These are phyloP conservation scores for Cupressus sempervirens DNA, from an alignment of 75 land plant genomes.

Conservation along the genomic window DNA sequence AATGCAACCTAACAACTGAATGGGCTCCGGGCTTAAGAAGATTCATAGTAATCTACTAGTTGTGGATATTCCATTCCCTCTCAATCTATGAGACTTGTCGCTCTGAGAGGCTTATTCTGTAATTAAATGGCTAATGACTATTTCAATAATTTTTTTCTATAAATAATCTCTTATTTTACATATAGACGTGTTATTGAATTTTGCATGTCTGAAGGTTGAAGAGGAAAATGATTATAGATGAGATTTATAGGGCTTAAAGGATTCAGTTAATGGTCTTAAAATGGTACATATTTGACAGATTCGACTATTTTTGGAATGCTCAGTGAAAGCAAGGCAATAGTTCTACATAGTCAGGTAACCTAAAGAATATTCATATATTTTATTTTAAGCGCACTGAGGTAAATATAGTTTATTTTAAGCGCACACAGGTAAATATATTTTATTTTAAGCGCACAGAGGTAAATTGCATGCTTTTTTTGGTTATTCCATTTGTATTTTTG, in stretches of 20 bases:
- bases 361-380: background rate
- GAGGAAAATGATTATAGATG: background rate
- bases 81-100: too few species aligned
- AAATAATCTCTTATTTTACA: background rate
- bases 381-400: background rate
- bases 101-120: too few species aligned
- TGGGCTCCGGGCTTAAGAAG: too few species aligned
- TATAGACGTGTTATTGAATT: background rate
- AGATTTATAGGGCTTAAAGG: background rate
- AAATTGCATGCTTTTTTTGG: too few species aligned
- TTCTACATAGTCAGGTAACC: background rate
- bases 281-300: slow-evolving; percentile 11
- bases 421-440: background rate
- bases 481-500: too few species aligned
- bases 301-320: slow-evolving; percentile 1
- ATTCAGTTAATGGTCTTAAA: slow-evolving; percentile 5
- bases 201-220: background rate
- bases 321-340: background rate
- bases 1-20: too few species aligned
- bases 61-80: too few species aligned
- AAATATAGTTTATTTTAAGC: background rate
- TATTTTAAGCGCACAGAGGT: background rate
- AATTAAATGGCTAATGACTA: too few species aligned
- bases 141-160: too few species aligned
- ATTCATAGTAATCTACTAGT: too few species aligned